These are phyloP conservation scores for Dactylonectria macrodidyma DNA, from an alignment of 2,329 filamentous ascomycete genomes.

Conservation along the genomic window DNA sequence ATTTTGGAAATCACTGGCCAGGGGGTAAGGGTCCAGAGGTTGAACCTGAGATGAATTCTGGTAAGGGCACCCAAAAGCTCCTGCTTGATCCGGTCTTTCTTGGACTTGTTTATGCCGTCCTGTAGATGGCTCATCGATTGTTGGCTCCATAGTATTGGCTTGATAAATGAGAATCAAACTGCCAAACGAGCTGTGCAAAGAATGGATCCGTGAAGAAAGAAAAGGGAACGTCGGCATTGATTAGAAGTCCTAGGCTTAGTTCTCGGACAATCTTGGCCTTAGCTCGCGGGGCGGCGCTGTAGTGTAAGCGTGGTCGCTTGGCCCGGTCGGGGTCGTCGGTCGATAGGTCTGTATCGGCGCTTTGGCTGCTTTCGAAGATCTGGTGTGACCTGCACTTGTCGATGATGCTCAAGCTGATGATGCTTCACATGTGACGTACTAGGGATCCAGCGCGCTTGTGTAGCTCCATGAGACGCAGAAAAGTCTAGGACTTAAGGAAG, in stretches of 20 bases:
- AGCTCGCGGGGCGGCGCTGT: too few relatives aligned
- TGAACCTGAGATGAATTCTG: background rate
- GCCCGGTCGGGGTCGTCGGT: too few relatives aligned
- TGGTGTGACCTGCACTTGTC: background rate
- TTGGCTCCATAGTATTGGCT: background rate
- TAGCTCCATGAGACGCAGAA: too few relatives aligned
- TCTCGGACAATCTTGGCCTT: too few relatives aligned
- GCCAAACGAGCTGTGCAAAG: background rate
- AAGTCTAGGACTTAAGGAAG: too few relatives aligned
- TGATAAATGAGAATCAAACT: background rate
- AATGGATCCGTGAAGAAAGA: conserved; percentile 5
- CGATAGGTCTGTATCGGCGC: too few relatives aligned
- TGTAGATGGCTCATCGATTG: background rate
- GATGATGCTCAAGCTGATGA: background rate
- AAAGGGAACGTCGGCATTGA: conserved; percentile 3
- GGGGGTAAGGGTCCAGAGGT: too few relatives aligned
- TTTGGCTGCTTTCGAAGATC: too few relatives aligned
- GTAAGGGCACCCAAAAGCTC: background rate
- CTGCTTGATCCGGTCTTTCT: background rate
- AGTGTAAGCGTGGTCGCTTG: too few relatives aligned
- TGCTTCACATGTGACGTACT: background rate
- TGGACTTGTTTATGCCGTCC: background rate
- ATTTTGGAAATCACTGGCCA: too few relatives aligned
- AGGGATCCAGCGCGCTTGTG: too few relatives aligned
- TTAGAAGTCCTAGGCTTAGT: too few relatives aligned